Conservation (phyloP, 2,329 filamentous ascomycete genomes). For the Diaporthe batatas region DNA sequence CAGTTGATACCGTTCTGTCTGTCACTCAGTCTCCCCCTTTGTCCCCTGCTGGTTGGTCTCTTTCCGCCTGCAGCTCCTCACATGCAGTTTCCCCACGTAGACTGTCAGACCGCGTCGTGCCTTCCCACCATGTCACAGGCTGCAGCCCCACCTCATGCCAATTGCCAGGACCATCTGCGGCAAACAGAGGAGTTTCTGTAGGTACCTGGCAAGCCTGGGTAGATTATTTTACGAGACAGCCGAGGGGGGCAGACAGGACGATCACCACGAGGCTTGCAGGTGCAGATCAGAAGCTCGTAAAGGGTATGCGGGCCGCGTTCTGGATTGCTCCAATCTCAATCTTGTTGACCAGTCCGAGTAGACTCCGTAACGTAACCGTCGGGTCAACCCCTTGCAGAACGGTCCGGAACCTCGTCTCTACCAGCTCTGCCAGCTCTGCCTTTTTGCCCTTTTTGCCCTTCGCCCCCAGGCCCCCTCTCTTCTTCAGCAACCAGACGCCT, state of each 20-base stretch:
- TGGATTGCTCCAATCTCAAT: slow-evolving; percentile 24
- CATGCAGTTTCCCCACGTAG: slow-evolving; percentile 1
- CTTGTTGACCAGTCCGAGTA: not conserved
- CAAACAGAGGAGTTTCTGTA: not conserved
- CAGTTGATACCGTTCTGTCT: slow-evolving; percentile 14
- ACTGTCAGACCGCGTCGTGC: slow-evolving; percentile 3
- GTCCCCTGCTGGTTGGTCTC: not conserved
- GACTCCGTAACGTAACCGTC: slow-evolving; percentile 20
- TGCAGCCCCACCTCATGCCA: not conserved
- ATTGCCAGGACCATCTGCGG: not conserved
- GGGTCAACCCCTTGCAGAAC: slow-evolving; percentile 24
- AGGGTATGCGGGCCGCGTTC: slow-evolving; percentile 19
- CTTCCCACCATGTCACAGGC: slow-evolving; percentile 7
- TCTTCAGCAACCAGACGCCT: slow-evolving; percentile 1
- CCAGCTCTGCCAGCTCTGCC: no score
- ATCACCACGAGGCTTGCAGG: slow-evolving; percentile 24
- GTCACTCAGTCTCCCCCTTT: not conserved
- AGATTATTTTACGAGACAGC: slow-evolving; percentile 9
- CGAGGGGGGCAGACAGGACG: slow-evolving; percentile 2
- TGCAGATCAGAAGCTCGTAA: slow-evolving; percentile 25
- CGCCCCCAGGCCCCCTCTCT: no score
- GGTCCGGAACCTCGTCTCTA: slow-evolving; percentile 13
- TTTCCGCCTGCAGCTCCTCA: not conserved
- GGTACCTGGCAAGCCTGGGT: no score
- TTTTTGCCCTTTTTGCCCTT: no score